These are phyloP conservation scores for Alternaria rosae DNA, from an alignment of 2,329 filamentous ascomycete genomes.

Conservation along the genomic window DNA sequence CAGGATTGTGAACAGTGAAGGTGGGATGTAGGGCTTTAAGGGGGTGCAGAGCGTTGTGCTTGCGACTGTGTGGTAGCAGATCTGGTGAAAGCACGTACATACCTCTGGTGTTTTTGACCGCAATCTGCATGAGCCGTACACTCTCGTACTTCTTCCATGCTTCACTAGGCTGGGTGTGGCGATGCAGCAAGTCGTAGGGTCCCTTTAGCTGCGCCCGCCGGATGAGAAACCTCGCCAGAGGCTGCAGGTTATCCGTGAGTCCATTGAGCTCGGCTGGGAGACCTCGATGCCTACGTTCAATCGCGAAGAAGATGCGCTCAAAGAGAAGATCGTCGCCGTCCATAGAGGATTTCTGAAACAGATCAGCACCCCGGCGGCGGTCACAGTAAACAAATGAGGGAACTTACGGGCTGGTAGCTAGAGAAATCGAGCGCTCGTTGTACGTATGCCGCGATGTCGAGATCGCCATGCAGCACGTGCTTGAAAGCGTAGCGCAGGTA, in stretches of 20 bases:
- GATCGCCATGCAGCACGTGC: slow-evolving; percentile 4
- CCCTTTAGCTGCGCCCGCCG: slow-evolving; percentile 22
- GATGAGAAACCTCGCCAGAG: slow-evolving; percentile 17
- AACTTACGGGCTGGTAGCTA: slow-evolving; percentile 8
- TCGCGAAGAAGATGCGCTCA: slow-evolving; percentile 23
- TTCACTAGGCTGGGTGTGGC: slow-evolving; percentile 10
- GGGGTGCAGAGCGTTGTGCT: background rate
- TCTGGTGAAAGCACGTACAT: background rate
- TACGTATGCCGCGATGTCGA: slow-evolving; percentile 7
- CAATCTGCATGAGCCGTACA: background rate
- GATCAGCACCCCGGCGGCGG: background rate
- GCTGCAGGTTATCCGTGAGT: slow-evolving; percentile 14
- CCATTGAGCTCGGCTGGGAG: slow-evolving; percentile 7
- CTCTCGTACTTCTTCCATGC: slow-evolving; percentile 13
- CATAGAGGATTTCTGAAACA: slow-evolving; percentile 1
- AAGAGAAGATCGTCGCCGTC: slow-evolving; percentile 19
- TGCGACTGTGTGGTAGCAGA: background rate
- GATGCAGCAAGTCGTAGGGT: slow-evolving; percentile 16
- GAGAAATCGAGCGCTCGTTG: slow-evolving; percentile 7
- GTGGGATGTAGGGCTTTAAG: background rate
- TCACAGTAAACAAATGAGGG: no score
- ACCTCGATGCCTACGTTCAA: slow-evolving; percentile 10
- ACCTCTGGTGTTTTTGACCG: slow-evolving; percentile 1
- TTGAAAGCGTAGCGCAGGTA: slow-evolving; percentile 22
- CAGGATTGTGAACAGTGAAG: background rate